A percentile compares a stretch with the other conserved stretches of the same genome.
These are phyloP conservation scores for Emericellopsis cladophorae DNA, from an alignment of 2,329 filamentous ascomycete species.

Conservation along the genomic window DNA sequence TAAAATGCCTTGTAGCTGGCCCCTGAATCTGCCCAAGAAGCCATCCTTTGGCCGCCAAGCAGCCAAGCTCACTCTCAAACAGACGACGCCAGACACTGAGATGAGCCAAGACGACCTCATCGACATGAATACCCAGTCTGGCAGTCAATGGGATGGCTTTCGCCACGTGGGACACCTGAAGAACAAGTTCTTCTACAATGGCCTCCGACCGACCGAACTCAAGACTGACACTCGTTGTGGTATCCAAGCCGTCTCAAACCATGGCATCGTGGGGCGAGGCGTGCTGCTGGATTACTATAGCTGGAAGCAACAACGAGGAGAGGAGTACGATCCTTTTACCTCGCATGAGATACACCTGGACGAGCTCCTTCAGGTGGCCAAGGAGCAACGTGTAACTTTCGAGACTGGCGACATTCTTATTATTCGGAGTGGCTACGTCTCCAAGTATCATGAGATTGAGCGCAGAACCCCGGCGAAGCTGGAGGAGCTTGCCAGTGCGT, in stretches of 20 bases:
- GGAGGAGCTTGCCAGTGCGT: not conserved
- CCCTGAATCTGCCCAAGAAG: too few species aligned
- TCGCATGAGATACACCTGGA: slow-evolving; percentile 23
- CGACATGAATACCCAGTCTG: slow-evolving; percentile 3
- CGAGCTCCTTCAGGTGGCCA: slow-evolving; percentile 25
- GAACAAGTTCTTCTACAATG: slow-evolving; percentile 5
- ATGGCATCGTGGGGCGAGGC: slow-evolving; percentile 5
- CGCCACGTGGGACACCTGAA: slow-evolving; percentile 5
- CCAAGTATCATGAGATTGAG: slow-evolving; percentile 15
- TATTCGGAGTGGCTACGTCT: slow-evolving; percentile 32
- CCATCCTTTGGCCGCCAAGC: too few species aligned
- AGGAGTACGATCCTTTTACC: slow-evolving; percentile 1
- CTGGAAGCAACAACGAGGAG: slow-evolving; percentile 1
- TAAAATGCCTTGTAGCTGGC: too few species aligned
- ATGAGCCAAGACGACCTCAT: not conserved
- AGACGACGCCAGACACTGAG: too few species aligned
- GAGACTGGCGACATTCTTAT: slow-evolving; percentile 39
- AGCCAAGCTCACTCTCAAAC: too few species aligned
- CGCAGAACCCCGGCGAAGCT: not conserved
- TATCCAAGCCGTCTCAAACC: not conserved
- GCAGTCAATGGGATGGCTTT: slow-evolving; percentile 6
- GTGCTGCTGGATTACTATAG: slow-evolving; percentile 4
- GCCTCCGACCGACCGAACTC: slow-evolving; percentile 2
- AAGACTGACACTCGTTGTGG: not conserved
- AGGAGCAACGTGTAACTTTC: slow-evolving; percentile 22